Base-by-base conservation (phyloP, 139 green algal species). In the Coelastrella sp. region DNA sequence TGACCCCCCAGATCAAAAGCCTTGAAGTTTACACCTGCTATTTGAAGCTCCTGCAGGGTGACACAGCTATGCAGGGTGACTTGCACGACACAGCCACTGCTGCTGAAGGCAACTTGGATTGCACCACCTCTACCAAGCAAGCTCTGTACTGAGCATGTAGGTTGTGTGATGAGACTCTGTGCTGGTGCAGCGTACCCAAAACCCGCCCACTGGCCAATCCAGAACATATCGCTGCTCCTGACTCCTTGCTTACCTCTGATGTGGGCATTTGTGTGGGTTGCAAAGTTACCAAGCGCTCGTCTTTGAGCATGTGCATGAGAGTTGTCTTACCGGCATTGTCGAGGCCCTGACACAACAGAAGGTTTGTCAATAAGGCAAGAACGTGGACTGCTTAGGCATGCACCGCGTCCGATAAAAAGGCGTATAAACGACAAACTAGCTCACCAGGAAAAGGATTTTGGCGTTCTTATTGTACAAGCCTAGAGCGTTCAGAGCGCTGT, bases 281-380 rank as follows among this genome's bases (percentile, higher is more conserved):
- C 84, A 99, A 95, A 92, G 99, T 96, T 32, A 96, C 96, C 45
- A 99, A 87, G 17, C 98, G 90, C 89, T 99, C 96, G 81, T 99
- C 98, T 89, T 99, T 99, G 4, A 99, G 90, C 98, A 99, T 99
- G 89, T 99, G 98, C 96, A 99, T 98, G 30, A 99, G 89, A 8
- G 98, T 99, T 15, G 98, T 99, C 79, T 99, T 99, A 19, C 98
- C 98, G 6, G 98, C 97, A 90, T 99, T 99, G 90, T 99, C 98
- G 27, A 99, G 90, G 32, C 98, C 98, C 92, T 96, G 89, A 76
- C 32, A 23, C 8, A 43, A 62, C 17, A 71, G 34, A 43, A 41
- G 76, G 15, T 83, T 32, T 48, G 19, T 32, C 27, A 71, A 40
- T 8, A 41, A 7, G 23, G 35, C 9, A 34, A 27, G 27, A 27